These are phyloP conservation scores for Cladosporium colombiae DNA, from an alignment of 2,329 filamentous ascomycete genomes.

Conservation along the genomic window DNA sequence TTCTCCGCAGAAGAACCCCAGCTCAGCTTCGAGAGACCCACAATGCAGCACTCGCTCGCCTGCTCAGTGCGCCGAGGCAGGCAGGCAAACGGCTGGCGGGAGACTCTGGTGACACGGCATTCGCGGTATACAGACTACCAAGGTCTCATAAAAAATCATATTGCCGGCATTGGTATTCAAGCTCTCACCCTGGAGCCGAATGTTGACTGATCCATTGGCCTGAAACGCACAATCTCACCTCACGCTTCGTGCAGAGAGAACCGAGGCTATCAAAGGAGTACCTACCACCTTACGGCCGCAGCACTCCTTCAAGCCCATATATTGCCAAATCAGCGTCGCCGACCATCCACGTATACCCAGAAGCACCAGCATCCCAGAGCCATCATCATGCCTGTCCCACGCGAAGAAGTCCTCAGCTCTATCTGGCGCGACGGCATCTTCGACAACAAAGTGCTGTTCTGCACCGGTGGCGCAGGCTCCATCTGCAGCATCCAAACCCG, in stretches of 20 bases:
- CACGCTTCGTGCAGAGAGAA: not conserved
- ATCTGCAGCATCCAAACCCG: conserved; percentile 95
- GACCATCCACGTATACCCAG: not conserved
- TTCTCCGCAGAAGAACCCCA: conserved; percentile 6
- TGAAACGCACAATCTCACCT: not conserved
- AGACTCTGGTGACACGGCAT: not conserved
- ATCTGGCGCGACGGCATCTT: conserved; percentile 89
- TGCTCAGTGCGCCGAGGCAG: not conserved
- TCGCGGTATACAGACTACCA: not conserved
- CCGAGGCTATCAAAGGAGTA: conserved; percentile 8
- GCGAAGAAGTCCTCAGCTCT: conserved; percentile 74
- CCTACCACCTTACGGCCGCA: conserved; percentile 14
- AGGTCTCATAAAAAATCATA: not conserved
- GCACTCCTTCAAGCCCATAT: not conserved
- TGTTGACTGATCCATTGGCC: conserved; percentile 9
- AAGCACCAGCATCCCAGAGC: not conserved
- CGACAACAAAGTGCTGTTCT: conserved; percentile 85
- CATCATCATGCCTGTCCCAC: conserved; percentile 65
- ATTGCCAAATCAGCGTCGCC: not conserved
- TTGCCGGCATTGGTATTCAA: not conserved
- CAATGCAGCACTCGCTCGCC: not conserved
- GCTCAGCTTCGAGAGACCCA: not conserved
- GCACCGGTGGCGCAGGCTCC: conserved; percentile 88
- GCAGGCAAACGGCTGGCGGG: not conserved
- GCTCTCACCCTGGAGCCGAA: not conserved